Evolutionary conservation across 139 green algal genomes (phyloP), one percentile per base, ranked within the genome.

Genomic region (Asterochloris sp.): DNA sequence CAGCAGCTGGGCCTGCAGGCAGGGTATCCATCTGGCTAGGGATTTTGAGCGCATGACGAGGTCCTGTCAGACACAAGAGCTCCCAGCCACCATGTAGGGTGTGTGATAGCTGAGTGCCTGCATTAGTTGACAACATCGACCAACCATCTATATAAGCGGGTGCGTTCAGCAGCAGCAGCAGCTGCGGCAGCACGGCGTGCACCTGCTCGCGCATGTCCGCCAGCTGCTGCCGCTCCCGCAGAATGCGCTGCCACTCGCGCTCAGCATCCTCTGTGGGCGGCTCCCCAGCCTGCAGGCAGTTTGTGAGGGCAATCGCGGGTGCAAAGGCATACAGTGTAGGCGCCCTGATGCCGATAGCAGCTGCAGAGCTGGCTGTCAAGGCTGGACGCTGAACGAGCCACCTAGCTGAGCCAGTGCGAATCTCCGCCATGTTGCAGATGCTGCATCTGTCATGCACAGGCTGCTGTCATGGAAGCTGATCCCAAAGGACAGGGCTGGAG

Each of bases 211-310:
- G 78, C 68, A 92, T 85, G 64, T 87, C 85, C 54, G 71, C 82
- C 61, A 90, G 84, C 54, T 87, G 79, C 0, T 78, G 80, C 14
- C 80, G 83, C 47, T 88, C 84, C 11, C 85, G 78, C 84, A 89
- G 76, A 79, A 89, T 73, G 13, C 86, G 78, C 29, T 87, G 64
- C 82, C 83, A 91, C 76, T 91, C 88, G 38, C 79, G 80, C 67
- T 88, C 87, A 60, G 85, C 83, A 23, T 86, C 85, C 0, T 86
- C 91, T 11, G 93, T 96, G 16, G 94, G 94, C 24, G 94, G 69
- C 83, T 90, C 60, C 10, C 92, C 93, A 13, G 83, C 79, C n/a
- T 85, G 63, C 63, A 26, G 23, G 66, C 21, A 73, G 9, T 73
- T 73, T 24, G 66, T 73, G 21, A 24, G 9, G 9, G 21, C 66